These are phyloP conservation scores for Colletotrichum echinochloae DNA, from an alignment of 2,329 filamentous ascomycete genomes.

Conservation along the genomic window DNA sequence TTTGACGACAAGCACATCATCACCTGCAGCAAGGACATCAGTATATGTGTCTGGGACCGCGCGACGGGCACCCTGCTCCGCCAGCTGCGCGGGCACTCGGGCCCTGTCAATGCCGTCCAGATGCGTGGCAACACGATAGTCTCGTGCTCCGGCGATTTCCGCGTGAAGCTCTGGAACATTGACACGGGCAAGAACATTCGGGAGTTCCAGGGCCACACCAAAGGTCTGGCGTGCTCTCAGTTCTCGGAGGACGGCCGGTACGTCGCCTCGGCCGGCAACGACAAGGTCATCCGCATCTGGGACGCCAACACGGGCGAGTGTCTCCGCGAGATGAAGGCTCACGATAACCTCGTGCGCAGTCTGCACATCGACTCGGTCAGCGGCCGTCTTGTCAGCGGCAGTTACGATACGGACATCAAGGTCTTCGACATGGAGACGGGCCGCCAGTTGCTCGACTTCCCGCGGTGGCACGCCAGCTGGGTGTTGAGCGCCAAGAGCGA, in stretches of 20 bases:
- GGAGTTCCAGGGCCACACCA: slow-evolving; percentile 90
- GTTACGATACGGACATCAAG: slow-evolving; percentile 95
- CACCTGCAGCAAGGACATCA: slow-evolving; percentile 95
- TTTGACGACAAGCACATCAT: slow-evolving; percentile 94
- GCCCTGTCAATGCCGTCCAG: slow-evolving; percentile 96
- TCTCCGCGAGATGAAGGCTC: slow-evolving; percentile 82
- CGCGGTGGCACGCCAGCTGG: slow-evolving; percentile 97
- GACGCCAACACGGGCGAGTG: slow-evolving; percentile 91
- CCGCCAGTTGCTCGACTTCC: slow-evolving; percentile 82
- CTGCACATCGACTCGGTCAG: slow-evolving; percentile 91
- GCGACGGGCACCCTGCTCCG: slow-evolving; percentile 80
- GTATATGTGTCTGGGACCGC: slow-evolving; percentile 95
- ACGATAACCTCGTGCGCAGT: slow-evolving; percentile 87
- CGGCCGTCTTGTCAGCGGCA: slow-evolving; percentile 88
- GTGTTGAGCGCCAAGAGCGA: slow-evolving; percentile 96
- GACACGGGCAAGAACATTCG: slow-evolving; percentile 88
- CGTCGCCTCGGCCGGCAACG: slow-evolving; percentile 94
- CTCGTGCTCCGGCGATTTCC: slow-evolving; percentile 92
- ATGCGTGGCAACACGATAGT: slow-evolving; percentile 93
- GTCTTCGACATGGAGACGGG: slow-evolving; percentile 91
- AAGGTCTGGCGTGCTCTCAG: slow-evolving; percentile 94
- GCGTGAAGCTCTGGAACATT: slow-evolving; percentile 96
- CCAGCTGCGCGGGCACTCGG: slow-evolving; percentile 85
- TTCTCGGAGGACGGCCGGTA: slow-evolving; percentile 96
- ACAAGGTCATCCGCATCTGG: slow-evolving; percentile 95